Conservation (phyloP, 768 basidiomycete genomes). For the Lyophyllum atratum region DNA sequence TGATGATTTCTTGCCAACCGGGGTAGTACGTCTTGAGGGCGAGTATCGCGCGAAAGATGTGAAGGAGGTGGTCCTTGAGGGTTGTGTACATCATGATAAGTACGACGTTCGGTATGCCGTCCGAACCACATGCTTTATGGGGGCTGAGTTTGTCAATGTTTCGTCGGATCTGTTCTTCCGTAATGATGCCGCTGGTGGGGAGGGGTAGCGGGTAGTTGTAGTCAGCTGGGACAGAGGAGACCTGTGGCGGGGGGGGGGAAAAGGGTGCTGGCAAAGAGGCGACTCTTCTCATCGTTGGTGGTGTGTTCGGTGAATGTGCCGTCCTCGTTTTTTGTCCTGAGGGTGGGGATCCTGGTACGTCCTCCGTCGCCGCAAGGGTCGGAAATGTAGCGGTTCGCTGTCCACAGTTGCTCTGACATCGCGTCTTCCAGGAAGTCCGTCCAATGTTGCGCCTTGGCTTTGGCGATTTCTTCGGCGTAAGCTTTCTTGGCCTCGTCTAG, state of each 20-base stretch:
- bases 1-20: slow-evolving; percentile 22
- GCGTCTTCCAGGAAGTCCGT: slow-evolving; percentile 14
- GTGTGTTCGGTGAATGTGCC: background rate
- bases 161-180: slow-evolving; percentile 14
- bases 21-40: slow-evolving; percentile 25
- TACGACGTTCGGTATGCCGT: slow-evolving; percentile 31
- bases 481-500: background rate
- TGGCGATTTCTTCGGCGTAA: background rate
- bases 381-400: slow-evolving; percentile 9
- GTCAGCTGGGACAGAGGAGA: background rate
- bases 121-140: slow-evolving; percentile 33
- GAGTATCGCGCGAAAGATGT: slow-evolving; percentile 31
- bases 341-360: slow-evolving; percentile 5
- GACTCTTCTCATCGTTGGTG: background rate
- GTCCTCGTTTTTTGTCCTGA: background rate
- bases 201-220: background rate
- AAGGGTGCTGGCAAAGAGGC: background rate
- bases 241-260: background rate
- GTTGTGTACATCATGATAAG: slow-evolving; percentile 24
- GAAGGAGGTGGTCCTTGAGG: slow-evolving; percentile 23
- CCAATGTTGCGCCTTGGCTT: slow-evolving; percentile 17
- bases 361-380: slow-evolving; percentile 7
- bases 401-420: slow-evolving; percentile 7
- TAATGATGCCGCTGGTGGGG: background rate
- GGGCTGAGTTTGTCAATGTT: slow-evolving; percentile 28